A percentile compares a stretch with the other conserved stretches of the same genome.
These are phyloP conservation scores for Trichoderma semiorbis DNA, from an alignment of 2,329 filamentous ascomycete genomes.

Conservation along the genomic window DNA sequence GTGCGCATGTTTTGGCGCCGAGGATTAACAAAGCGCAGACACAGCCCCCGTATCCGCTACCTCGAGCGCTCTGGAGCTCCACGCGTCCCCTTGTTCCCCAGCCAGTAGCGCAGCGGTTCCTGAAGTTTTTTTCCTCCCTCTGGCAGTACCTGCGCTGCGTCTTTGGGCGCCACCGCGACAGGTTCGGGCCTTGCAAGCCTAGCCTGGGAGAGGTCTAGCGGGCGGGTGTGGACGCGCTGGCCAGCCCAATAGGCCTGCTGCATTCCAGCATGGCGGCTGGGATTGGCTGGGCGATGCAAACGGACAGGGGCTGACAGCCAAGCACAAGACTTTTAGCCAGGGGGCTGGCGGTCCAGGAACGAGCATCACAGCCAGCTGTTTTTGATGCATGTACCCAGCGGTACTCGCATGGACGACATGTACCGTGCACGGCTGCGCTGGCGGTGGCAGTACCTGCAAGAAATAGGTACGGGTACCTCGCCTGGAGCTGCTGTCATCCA, in stretches of 20 bases:
- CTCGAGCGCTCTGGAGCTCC: not conserved
- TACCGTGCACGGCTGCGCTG: not conserved
- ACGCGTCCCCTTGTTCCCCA: slow-evolving; percentile 13
- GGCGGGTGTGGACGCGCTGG: slow-evolving; percentile 12
- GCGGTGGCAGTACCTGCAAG: not conserved
- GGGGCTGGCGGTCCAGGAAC: slow-evolving; percentile 14
- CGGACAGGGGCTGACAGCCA: not conserved
- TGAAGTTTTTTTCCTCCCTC: slow-evolving; percentile 12
- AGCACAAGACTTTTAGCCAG: not conserved
- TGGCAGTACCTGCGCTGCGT: not conserved
- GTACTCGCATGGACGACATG: not conserved
- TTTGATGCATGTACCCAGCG: not conserved
- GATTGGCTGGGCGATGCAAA: slow-evolving; percentile 14
- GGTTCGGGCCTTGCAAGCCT: slow-evolving; percentile 8
- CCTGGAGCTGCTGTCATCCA: not conserved
- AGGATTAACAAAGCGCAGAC: not conserved
- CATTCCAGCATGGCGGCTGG: slow-evolving; percentile 17
- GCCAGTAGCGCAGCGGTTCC: slow-evolving; percentile 12
- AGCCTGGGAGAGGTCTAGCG: slow-evolving; percentile 4
- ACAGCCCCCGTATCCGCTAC: slow-evolving; percentile 17
- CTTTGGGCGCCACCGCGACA: slow-evolving; percentile 11
- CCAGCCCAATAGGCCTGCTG: slow-evolving; percentile 15
- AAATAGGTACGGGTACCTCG: not conserved
- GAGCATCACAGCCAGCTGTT: not conserved
- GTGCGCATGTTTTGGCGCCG: not conserved